Percentiles rank a stretch among this genome's conserved stretches.
phyloP scores from a whole-genome alignment of 2,329 filamentous ascomycete genomes.

The Rachicladosporium sp. region DNA sequence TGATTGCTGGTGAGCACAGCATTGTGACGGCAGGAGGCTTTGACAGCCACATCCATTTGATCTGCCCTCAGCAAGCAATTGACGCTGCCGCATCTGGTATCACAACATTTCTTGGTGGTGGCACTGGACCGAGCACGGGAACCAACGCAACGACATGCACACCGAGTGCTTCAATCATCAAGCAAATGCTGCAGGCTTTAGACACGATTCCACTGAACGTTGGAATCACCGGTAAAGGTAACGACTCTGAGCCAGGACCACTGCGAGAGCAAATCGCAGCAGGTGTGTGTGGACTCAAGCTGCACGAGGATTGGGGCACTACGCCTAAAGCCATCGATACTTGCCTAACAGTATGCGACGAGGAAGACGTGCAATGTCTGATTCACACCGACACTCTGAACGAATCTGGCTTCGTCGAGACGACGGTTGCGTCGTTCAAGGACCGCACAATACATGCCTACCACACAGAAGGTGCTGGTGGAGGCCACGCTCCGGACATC shows the following conservation, averaged over 20 bases:
- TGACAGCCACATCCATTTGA: slow-evolving; percentile 82
- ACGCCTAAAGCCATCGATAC: slow-evolving; percentile 82
- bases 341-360: slow-evolving; percentile 74
- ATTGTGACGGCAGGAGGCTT: slow-evolving; percentile 81
- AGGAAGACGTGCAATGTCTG: slow-evolving; percentile 78
- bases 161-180: slow-evolving; percentile 66
- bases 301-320: slow-evolving; percentile 89
- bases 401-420: slow-evolving; percentile 85
- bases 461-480: slow-evolving; percentile 84
- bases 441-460: slow-evolving; percentile 83
- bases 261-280: slow-evolving; percentile 67
- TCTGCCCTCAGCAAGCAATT: slow-evolving; percentile 77
- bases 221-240: slow-evolving; percentile 84
- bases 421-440: slow-evolving; percentile 71
- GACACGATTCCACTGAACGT: slow-evolving; percentile 74
- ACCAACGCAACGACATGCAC: slow-evolving; percentile 87
- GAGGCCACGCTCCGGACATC: slow-evolving; percentile 86
- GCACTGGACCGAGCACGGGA: slow-evolving; percentile 70
- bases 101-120: slow-evolving; percentile 78
- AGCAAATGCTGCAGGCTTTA: slow-evolving; percentile 75
- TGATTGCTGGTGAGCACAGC: slow-evolving; percentile 82
- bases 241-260: slow-evolving; percentile 57
- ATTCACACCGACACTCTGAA: slow-evolving; percentile 93
- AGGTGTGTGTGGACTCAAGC: slow-evolving; percentile 75
- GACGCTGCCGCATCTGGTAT: slow-evolving; percentile 73